Evolutionary conservation across 371 early-diverging fungal species (phyloP).

Genomic region (Rhizopus stolonifer): DNA sequence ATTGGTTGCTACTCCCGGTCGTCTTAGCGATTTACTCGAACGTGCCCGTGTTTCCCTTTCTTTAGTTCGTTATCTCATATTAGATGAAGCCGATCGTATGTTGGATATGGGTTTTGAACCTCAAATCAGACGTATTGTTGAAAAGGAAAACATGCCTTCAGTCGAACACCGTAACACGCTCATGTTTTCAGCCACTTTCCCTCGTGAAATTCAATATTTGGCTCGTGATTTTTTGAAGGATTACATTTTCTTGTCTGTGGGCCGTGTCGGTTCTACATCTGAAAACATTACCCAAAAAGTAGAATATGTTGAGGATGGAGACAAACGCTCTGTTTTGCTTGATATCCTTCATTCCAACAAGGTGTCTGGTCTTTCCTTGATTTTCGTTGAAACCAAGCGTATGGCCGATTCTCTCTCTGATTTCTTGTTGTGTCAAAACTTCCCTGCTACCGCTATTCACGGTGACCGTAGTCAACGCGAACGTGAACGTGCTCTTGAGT

Average conservation of each 20-base stretch:
- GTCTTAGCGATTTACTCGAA: slow-evolving; percentile 93
- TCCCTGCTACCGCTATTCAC: slow-evolving; percentile 96
- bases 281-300: slow-evolving; percentile 93
- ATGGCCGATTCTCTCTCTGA: slow-evolving; percentile 95
- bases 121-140: slow-evolving; percentile 95
- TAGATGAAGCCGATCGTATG: slow-evolving; percentile 99
- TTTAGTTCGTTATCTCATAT: slow-evolving; percentile 80
- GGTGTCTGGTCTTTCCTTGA: slow-evolving; percentile 78
- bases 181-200: slow-evolving; percentile 98
- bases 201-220: slow-evolving; percentile 90
- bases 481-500: slow-evolving; percentile 91
- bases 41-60: slow-evolving; percentile 81
- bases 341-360: slow-evolving; percentile 79
- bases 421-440: slow-evolving; percentile 67
- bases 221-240: slow-evolving; percentile 94
- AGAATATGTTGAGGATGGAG: slow-evolving; percentile 84
- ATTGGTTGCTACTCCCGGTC: slow-evolving; percentile 96
- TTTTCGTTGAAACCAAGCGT: slow-evolving; percentile 99
- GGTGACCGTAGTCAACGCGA: slow-evolving; percentile 96
- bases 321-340: slow-evolving; percentile 84
- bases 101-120: slow-evolving; percentile 99
- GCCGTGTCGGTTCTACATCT: slow-evolving; percentile 93
- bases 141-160: slow-evolving; percentile 88
- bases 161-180: slow-evolving; percentile 86
- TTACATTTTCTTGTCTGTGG: slow-evolving; percentile 91